Evolutionary conservation across 2,329 filamentous ascomycete species (phyloP), one percentile per base, ranked within the genome.

Genomic region (Aspergillaceae sp.): DNA sequence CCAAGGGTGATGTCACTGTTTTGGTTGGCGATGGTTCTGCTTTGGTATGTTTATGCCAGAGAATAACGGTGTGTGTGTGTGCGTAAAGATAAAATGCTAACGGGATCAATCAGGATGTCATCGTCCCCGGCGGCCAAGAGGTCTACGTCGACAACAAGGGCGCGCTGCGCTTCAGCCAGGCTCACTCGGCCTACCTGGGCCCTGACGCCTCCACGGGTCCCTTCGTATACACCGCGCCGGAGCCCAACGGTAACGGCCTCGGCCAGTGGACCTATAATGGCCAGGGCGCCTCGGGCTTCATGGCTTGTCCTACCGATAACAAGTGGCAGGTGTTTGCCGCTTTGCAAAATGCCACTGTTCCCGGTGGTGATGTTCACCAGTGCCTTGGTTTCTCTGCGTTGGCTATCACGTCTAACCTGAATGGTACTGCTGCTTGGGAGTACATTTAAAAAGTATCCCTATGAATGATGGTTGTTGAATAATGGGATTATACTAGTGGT

Each of bases 121-220:
- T 71, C 29, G 80, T 83, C 2, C 79, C 80, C 4, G 80, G 80
- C 37, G 81, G 81, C 28, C 80, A 85, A 58, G 59, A 68, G 48
- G 72, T 82, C 52, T 84, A 78, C 60, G 71, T 84, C 45, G 68
- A 65, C 4, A 66, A 72, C 2, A 62, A 69, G 30, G 82, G 80
- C 6, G 65, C 70, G 5, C 61, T 84, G 47, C 68, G 70, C 45
- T 84, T 77, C 65, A 78, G 79, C 0, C 51, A 56, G 19, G 71
- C 80, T 0, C 79, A 83, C 65, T 80, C 77, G 0, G 62, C 59
- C 3, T 65, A 59, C 47, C 71, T 74, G 2, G 78, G 79, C 0
- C 51, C 62, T 0, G 78, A 77, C 27, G 73, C 77, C 7, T 63
- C 72, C 38, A 48, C 63, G 6, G 72, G 70, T 1, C 73, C 75